Evolutionary conservation across 2,329 filamentous ascomycete genomes (phyloP).

Genomic region (Pseudogymnoascus sp.): DNA sequence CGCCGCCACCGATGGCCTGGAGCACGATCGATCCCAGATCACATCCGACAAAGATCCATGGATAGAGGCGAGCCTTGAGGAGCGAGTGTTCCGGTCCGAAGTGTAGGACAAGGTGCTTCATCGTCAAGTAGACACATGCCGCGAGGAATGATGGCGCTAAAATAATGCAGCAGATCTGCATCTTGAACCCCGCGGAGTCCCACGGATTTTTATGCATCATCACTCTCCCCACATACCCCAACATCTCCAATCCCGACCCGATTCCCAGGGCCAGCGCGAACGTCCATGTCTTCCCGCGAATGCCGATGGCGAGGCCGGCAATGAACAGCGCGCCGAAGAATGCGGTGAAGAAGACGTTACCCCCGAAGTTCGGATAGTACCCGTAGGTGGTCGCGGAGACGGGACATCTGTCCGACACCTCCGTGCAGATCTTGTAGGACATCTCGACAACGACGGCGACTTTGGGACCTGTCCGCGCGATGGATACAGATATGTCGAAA

Average conservation of each 20-base stretch:
- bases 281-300: conserved; percentile 48
- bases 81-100: conserved; percentile 45
- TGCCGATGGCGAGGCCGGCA: conserved; percentile 36
- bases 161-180: conserved; percentile 47
- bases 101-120: conserved; percentile 50
- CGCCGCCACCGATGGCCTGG: conserved; percentile 50
- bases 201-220: conserved; percentile 48
- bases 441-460: background rate
- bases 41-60: conserved; percentile 49
- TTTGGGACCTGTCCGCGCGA: background rate
- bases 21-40: conserved; percentile 52
- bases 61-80: conserved; percentile 44
- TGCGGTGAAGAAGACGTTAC: conserved; percentile 47
- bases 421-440: conserved; percentile 1
- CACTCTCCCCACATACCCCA: conserved; percentile 47
- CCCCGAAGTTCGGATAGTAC: conserved; percentile 49
- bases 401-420: background rate
- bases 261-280: conserved; percentile 43
- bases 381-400: conserved; percentile 30
- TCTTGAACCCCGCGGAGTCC: conserved; percentile 46
- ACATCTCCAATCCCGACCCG: conserved; percentile 45
- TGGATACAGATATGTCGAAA: background rate
- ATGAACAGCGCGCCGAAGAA: conserved; percentile 41
- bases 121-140: conserved; percentile 56
- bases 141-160: conserved; percentile 45